Evolutionary conservation across 2,329 filamentous ascomycete genomes (phyloP), one percentile per base, ranked within the genome.

Genomic region (Trichoderma pleuroti): DNA sequence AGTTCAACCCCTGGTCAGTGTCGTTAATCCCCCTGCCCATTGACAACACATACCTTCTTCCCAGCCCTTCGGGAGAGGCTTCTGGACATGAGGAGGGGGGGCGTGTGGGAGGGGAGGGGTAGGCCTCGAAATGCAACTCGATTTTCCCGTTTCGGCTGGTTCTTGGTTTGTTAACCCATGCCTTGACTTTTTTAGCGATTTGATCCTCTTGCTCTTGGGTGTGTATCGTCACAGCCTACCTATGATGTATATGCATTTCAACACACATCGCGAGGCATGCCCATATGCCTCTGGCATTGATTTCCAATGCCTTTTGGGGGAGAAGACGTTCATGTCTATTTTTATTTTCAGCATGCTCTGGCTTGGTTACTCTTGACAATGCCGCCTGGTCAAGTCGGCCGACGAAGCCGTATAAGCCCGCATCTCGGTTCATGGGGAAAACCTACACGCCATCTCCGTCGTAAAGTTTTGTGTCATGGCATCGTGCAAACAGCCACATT

Each of bases 11-110:
- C 59, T 57, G 68, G 34, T 65, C 69, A 32, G 26, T 56, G 52
- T 39, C 62, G 34, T 54, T 16, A 24, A 24, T 57, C 63, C 54
- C 63, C 63, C 54, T 46, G 28, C 69, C 69, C 28, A 68, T 68
- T 68, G 65, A 65, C 64, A 68, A 70, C 70, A 64, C 65, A 57
- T 59, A 70, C 65, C 62, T 57, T 32, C 54, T 64, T 71, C 59
- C 70, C 70, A 70, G 36, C 60, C 70, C 49, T 70, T 70, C 70
- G 70, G 70, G 65, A 71, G 66, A 70, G 68, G 59, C 65, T 63
- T 42, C 59, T 59, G 46, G 34, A 64, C 26, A 28, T 16, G 65
- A 68, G 56, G 65, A 63, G 68, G 65, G 26, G 26, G 65, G 65
- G 65, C 56, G 65, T 68, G 65, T 26, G 30, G 65, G 65, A 52